Percentiles rank a stretch among this genome's conserved stretches.
Conservation (phyloP, 768 basidiomycete genomes). For the Scleroderma bovista region DNA sequence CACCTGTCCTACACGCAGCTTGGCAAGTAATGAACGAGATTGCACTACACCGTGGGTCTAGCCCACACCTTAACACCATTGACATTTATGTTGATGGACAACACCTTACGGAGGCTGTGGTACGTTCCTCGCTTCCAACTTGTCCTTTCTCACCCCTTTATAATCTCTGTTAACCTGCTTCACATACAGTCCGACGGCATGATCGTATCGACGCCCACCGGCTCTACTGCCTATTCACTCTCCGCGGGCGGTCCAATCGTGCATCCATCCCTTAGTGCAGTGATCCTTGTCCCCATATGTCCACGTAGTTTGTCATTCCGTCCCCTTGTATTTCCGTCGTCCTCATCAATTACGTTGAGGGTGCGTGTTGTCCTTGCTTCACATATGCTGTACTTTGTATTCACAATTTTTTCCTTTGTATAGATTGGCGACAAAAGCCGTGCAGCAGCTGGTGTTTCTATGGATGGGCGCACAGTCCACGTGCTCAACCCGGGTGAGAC, state of each 20-base stretch:
- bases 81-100: constrained; percentile 93
- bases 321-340: constrained; percentile 84
- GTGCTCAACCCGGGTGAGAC: constrained; percentile 80
- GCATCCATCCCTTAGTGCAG: constrained; percentile 83
- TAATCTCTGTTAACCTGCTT: constrained; percentile 8
- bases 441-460: constrained; percentile 83
- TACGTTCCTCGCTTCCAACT: constrained; percentile 36
- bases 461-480: constrained; percentile 88
- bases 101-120: constrained; percentile 92
- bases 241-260: constrained; percentile 96
- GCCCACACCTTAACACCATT: constrained; percentile 88
- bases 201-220: constrained; percentile 93
- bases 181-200: constrained; percentile 77
- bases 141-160: constrained; percentile 4
- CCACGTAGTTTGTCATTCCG: constrained; percentile 90
- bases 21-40: constrained; percentile 99
- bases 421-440: constrained; percentile 84
- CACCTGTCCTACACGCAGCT: constrained; percentile 36
- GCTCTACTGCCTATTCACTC: constrained; percentile 93
- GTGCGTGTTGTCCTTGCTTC: constrained; percentile 36
- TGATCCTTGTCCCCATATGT: constrained; percentile 94
- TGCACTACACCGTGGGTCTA: constrained; percentile 85
- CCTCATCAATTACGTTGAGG: constrained; percentile 67
- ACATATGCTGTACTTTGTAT: constrained; percentile 2
- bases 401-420: constrained; percentile 1